phyloP scores from a whole-genome alignment of 768 basidiomycete genomes.

The Mycena crocata region DNA sequence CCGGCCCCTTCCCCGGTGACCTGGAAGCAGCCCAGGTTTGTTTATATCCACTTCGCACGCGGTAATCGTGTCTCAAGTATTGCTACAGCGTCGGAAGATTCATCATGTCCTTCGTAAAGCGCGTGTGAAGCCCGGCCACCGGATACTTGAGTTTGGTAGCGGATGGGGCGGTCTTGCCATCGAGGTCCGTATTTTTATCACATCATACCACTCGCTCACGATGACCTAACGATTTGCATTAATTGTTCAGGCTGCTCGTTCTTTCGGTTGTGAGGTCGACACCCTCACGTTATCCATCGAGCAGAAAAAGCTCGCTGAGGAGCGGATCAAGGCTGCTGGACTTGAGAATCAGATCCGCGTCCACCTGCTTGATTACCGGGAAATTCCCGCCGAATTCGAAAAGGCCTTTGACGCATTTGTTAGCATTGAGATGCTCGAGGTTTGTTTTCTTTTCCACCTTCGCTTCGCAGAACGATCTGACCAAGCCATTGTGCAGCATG shows the following conservation, averaged over 20 bases:
- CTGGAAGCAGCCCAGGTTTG: constrained; percentile 89
- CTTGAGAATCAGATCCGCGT: constrained; percentile 80
- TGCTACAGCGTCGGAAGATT: constrained; percentile 83
- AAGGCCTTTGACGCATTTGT: constrained; percentile 84
- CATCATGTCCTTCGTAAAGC: constrained; percentile 83
- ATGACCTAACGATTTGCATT: constrained; percentile 4
- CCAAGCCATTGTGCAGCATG: constrained; percentile 50
- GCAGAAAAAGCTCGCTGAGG: constrained; percentile 89
- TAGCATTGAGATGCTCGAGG: constrained; percentile 87
- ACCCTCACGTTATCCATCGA: constrained; percentile 89
- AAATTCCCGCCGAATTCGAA: constrained; percentile 84
- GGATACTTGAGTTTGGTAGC: constrained; percentile 90
- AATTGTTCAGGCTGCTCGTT: constrained; percentile 65
- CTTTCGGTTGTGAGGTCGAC: constrained; percentile 87
- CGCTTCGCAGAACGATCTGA: constrained; percentile 62
- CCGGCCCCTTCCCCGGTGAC: constrained; percentile 69
- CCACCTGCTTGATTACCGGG: constrained; percentile 91
- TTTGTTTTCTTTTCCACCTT: constrained; percentile 37
- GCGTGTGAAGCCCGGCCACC: constrained; percentile 80
- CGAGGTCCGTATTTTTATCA: constrained; percentile 60
- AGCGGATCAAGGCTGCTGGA: constrained; percentile 80
- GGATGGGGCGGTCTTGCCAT: constrained; percentile 97
- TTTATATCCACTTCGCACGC: too few relatives aligned
- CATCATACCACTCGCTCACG: neutral
- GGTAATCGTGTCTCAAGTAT: too few relatives aligned